Conservation (phyloP, 345 rosid genomes). For the Populus simonii region DNA sequence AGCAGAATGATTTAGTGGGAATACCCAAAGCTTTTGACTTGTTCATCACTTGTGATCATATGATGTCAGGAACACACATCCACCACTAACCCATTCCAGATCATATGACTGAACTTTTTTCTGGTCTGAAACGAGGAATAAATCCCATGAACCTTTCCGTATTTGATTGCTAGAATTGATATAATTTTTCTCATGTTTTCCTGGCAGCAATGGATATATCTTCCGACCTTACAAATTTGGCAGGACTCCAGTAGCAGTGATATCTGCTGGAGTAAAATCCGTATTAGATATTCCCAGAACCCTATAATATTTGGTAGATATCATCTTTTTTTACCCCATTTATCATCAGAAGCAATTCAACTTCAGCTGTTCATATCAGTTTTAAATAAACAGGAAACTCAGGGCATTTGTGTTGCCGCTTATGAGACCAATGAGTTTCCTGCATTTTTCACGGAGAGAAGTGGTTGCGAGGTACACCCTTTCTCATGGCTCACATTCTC, state of each 20-base stretch:
- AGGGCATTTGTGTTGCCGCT: conserved; percentile 87
- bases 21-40: background rate
- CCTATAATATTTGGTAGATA: conserved; percentile 78
- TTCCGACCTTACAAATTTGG: conserved; percentile 92
- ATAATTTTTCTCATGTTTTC: conserved; percentile 12
- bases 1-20: background rate
- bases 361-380: background rate
- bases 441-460: conserved; percentile 79
- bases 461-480: conserved; percentile 76
- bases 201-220: conserved; percentile 89
- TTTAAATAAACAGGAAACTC: conserved; percentile 67
- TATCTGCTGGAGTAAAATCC: conserved; percentile 89
- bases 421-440: conserved; percentile 82
- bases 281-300: conserved; percentile 89
- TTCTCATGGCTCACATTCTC: background rate
- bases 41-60: background rate
- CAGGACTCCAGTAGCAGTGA: conserved; percentile 80
- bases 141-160: background rate
- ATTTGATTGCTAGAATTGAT: conserved; percentile 2
- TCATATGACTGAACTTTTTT: background rate
- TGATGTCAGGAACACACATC: background rate
- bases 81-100: background rate
- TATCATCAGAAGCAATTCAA: conserved; percentile 1
- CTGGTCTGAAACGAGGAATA: background rate
- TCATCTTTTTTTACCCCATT: background rate